Evolutionary conservation across 805 yeast species (phyloP).

Genomic region (Allodekkera sacchari): DNA sequence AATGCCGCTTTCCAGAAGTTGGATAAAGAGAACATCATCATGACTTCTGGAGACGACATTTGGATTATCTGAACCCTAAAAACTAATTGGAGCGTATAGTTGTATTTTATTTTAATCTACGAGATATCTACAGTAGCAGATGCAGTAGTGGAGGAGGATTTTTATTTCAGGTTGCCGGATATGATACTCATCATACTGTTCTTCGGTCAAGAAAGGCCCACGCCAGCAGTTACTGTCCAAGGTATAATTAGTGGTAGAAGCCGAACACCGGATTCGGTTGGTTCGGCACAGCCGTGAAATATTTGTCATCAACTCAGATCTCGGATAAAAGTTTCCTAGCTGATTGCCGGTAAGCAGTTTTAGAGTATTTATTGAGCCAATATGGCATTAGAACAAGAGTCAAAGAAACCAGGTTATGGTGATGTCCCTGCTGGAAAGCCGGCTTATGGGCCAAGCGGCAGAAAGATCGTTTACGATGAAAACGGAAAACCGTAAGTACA

Average conservation of each 20-base stretch:
- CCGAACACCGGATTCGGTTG: no score
- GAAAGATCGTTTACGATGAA: slow-evolving; percentile 68
- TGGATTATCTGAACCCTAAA: slow-evolving; percentile 30
- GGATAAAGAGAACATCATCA: slow-evolving; percentile 36
- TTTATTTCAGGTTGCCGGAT: no score
- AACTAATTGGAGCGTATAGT: no score
- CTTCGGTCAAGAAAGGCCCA: no score
- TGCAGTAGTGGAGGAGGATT: no score
- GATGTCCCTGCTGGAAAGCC: slow-evolving; percentile 26
- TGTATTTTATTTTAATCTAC: no score
- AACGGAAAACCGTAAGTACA: slow-evolving; percentile 86
- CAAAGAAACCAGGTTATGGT: slow-evolving; percentile 1
- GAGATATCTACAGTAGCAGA: no score
- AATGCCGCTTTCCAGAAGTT: slow-evolving; percentile 34
- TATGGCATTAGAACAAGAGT: slow-evolving; percentile 1
- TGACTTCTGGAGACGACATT: slow-evolving; percentile 40
- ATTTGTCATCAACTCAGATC: no score
- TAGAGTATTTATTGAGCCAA: slow-evolving; percentile 5
- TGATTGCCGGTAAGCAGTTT: not conserved
- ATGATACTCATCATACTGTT: no score
- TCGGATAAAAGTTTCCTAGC: not conserved
- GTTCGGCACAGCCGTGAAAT: no score
- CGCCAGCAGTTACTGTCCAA: no score
- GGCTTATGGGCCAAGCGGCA: slow-evolving; percentile 49
- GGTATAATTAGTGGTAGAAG: no score